These are phyloP conservation scores for Rhynchosporium secalis DNA, from an alignment of 2,329 filamentous ascomycete species.

Conservation along the genomic window DNA sequence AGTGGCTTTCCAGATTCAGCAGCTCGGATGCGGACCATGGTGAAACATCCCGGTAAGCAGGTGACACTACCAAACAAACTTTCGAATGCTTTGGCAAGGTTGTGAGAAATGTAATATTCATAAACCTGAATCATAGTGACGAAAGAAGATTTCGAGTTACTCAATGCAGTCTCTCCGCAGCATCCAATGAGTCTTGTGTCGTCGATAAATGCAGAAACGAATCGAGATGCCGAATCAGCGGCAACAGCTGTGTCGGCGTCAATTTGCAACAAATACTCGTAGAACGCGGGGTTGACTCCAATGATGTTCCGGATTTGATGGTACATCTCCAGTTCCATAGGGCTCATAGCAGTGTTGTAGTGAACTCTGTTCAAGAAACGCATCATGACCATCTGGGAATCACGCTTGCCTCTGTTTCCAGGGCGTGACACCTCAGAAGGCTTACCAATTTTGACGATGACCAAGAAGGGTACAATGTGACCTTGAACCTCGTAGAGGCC, in stretches of 20 bases:
- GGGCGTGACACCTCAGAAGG: slow-evolving; percentile 72
- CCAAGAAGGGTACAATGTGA: slow-evolving; percentile 96
- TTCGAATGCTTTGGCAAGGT: slow-evolving; percentile 94
- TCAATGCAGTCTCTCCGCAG: slow-evolving; percentile 91
- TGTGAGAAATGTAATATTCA: slow-evolving; percentile 99
- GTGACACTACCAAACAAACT: slow-evolving; percentile 96
- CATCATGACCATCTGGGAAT: slow-evolving; percentile 98
- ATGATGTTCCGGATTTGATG: slow-evolving; percentile 99
- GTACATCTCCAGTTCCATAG: slow-evolving; percentile 95
- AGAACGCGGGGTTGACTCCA: slow-evolving; percentile 96
- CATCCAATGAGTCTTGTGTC: slow-evolving; percentile 92
- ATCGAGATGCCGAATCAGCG: slow-evolving; percentile 83
- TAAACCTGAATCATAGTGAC: slow-evolving; percentile 99
- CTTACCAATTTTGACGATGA: slow-evolving; percentile 93
- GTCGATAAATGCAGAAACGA: slow-evolving; percentile 86
- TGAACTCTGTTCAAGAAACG: slow-evolving; percentile 98
- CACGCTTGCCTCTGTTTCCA: slow-evolving; percentile 98
- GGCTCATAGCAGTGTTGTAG: slow-evolving; percentile 95
- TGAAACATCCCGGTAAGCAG: slow-evolving; percentile 97
- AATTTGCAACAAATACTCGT: slow-evolving; percentile 95
- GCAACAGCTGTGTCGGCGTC: slow-evolving; percentile 96
- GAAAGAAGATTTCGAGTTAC: slow-evolving; percentile 89
- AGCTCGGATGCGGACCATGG: slow-evolving; percentile 96
- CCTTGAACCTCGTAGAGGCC: slow-evolving; percentile 97
- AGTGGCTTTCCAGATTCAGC: slow-evolving; percentile 93